These are phyloP conservation scores for Trametes villosa DNA, from an alignment of 768 basidiomycete species.

Conservation along the genomic window DNA sequence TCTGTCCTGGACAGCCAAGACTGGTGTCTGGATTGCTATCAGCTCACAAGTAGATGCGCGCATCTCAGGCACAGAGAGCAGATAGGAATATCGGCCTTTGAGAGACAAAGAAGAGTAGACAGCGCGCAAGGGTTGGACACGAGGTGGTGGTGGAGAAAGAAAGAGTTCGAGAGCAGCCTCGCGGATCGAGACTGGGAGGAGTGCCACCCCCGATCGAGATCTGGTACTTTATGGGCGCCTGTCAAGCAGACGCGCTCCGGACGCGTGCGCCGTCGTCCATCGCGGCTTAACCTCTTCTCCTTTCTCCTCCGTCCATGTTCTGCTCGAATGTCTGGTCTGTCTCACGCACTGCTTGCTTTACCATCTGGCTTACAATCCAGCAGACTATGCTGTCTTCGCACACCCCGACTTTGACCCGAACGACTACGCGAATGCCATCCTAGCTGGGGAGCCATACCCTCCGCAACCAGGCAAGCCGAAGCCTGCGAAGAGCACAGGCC, in stretches of 20 bases:
- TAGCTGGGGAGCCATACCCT: constrained; percentile 83
- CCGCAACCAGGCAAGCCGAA: constrained; percentile 41
- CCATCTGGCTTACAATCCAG: constrained; percentile 8
- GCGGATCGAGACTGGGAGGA: neutral
- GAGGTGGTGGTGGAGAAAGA: constrained; percentile 9
- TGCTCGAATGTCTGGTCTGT: constrained; percentile 29
- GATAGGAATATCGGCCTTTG: neutral
- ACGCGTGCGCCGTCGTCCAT: neutral
- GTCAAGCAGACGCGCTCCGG: constrained; percentile 3
- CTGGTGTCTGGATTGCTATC: neutral
- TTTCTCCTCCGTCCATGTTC: constrained; percentile 11
- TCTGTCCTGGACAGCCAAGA: neutral
- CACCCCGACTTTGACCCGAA: constrained; percentile 79
- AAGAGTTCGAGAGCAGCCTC: constrained; percentile 1
- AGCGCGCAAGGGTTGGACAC: neutral
- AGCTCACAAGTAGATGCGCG: neutral
- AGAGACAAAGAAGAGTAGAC: neutral
- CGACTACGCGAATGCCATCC: constrained; percentile 88
- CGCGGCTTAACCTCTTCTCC: neutral
- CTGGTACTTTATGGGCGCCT: constrained; percentile 5
- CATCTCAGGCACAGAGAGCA: neutral
- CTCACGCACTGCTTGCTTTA: neutral
- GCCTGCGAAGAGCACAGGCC: constrained; percentile 40
- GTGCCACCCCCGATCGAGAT: constrained; percentile 13
- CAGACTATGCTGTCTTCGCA: constrained; percentile 66